phyloP scores from a whole-genome alignment of 192 early-diverging fungal species.

The Spinellus fusiger region DNA sequence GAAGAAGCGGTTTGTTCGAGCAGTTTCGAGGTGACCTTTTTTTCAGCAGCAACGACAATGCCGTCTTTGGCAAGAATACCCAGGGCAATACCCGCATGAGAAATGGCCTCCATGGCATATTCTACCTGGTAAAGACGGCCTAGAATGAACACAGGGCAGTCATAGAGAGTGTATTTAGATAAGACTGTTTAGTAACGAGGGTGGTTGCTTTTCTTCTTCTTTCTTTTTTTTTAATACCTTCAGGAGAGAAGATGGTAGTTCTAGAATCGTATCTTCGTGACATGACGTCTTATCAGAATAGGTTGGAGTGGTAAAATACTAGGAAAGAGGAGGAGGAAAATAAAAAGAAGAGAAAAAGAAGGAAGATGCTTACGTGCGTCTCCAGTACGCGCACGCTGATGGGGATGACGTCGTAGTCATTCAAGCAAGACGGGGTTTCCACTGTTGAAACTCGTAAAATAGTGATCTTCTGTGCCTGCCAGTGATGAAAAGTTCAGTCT shows the following conservation, averaged over 20 bases:
- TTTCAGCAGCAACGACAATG: slow-evolving; percentile 94
- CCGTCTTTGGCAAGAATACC: slow-evolving; percentile 91
- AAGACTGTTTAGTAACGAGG: not conserved
- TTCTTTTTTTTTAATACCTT: slow-evolving; percentile 63
- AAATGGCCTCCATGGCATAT: slow-evolving; percentile 99
- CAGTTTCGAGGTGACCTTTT: slow-evolving; percentile 89
- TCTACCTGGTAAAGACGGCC: slow-evolving; percentile 99
- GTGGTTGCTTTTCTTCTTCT: no score
- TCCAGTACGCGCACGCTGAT: no score
- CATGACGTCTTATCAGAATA: no score
- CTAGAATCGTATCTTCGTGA: slow-evolving; percentile 96
- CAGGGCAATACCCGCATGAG: slow-evolving; percentile 90
- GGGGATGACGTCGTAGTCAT: no score
- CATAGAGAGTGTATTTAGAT: not conserved
- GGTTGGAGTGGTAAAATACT: not conserved
- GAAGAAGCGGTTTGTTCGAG: slow-evolving; percentile 77
- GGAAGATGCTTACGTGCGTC: no score
- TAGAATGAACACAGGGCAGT: slow-evolving; percentile 23
- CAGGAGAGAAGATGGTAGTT: slow-evolving; percentile 99
- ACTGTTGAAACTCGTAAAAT: no score
- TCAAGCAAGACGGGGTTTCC: no score
- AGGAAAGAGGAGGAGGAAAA: not conserved
- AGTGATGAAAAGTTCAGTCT: no score
- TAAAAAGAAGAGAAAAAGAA: not conserved
- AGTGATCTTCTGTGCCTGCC: no score